Evolutionary conservation across 768 basidiomycete species (phyloP).

Genomic region (Podaxis sp.): DNA sequence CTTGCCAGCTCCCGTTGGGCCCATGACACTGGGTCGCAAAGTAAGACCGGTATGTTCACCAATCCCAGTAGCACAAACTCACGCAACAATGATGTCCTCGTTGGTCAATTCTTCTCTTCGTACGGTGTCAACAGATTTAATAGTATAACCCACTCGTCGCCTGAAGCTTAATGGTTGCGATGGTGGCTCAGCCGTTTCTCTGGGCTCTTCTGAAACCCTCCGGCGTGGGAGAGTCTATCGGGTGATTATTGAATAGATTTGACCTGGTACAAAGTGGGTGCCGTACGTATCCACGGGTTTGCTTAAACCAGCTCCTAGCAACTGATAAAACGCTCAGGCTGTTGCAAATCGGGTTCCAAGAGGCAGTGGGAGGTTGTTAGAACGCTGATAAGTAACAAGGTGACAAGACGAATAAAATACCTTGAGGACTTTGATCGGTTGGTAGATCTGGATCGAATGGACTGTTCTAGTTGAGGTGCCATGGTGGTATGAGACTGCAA

Average conservation of each 20-base stretch:
- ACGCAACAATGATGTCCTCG: not conserved
- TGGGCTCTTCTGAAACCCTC: not conserved
- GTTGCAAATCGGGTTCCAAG: not conserved
- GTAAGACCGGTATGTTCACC: not conserved
- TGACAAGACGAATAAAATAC: not conserved
- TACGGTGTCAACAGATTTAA: not conserved
- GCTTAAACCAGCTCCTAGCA: too few species aligned
- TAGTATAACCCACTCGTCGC: too few species aligned
- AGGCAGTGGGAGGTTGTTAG: too few species aligned
- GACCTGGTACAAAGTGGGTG: too few species aligned
- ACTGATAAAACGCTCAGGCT: not conserved
- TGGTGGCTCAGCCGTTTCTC: not conserved
- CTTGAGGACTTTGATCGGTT: not conserved
- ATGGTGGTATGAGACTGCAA: too few species aligned
- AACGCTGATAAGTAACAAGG: not conserved
- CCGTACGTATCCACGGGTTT: too few species aligned
- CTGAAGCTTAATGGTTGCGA: not conserved
- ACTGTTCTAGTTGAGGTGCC: not conserved
- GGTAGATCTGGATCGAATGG: not conserved
- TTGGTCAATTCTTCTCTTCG: not conserved
- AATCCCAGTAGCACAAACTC: not conserved
- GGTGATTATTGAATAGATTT: too few species aligned
- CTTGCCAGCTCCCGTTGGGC: constrained; percentile 11
- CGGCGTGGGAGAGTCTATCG: too few species aligned
- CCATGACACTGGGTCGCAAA: constrained; percentile 6